Base-by-base conservation (phyloP, 768 basidiomycete species). In the Cubamyces sp. region DNA sequence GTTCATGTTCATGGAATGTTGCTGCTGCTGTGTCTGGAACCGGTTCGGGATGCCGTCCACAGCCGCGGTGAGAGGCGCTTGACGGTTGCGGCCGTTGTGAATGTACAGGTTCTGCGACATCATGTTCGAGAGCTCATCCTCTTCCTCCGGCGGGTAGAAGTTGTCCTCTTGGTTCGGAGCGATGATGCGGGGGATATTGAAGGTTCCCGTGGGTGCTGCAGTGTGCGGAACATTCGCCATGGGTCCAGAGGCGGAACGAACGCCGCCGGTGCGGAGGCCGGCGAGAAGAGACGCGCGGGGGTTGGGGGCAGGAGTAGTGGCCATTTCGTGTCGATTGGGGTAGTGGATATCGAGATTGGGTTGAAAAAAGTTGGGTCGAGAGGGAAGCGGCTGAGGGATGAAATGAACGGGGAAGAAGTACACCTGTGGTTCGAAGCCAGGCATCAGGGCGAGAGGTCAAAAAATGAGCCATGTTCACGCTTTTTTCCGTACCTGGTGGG, bases 241-340 rank as follows among this genome's bases (percentile, higher is more conserved):
- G 25, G 75, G 69, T 23, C 70, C 74, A 59, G 90, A 90, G 47
- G 81, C 70, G n/a, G 92, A 87, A 68, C 92, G 89, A 62, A 94
- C 93, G 51, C 92, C 92, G 73, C 92, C 93, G 56, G 92, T 94
- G 73, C 92, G 90, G 71, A 94, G 91, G 68, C 90, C 91, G 62
- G 88, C 82, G 75, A 94, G 91, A 71, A 94, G 91, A 64, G 91
- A 90, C 53, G 93, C 91, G 69, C 92, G 90, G 57, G 69, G 66
- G 74, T 81, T 87, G 69, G 82, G 71, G 53, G 73, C 72, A 34
- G 69, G 74, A 60, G 78, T 66, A 50, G 81, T 74, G 55, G 82
- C 75, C 81, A 84, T 83, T 64, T 65, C 47, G 64, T 61, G 64
- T 63, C 57, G 64, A n/a, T 59, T 51, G 65, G 59, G 61, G 64